Percentiles rank a stretch among this genome's conserved stretches.
phyloP scores from a whole-genome alignment of 306 rosid genomes.

The Boehmeria nivea region DNA sequence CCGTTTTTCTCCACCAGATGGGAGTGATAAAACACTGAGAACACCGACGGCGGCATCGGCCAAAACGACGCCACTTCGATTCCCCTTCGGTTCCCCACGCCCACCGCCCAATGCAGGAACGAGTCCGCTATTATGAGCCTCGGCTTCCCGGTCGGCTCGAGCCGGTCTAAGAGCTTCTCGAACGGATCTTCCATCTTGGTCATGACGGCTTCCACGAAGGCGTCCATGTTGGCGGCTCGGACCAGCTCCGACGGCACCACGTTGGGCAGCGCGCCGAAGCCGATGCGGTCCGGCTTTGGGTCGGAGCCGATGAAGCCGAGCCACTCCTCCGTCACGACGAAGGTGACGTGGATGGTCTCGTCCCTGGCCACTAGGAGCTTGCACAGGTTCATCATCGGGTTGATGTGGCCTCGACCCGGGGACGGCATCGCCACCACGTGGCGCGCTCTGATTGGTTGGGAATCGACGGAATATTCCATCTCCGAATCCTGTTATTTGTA shows the following conservation, averaged over 20 bases:
- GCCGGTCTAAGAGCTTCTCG: slow-evolving; percentile 31
- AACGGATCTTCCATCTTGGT: slow-evolving; percentile 46
- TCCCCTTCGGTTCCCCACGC: slow-evolving; percentile 30
- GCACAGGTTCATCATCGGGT: slow-evolving; percentile 4
- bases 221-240: slow-evolving; percentile 23
- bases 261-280: slow-evolving; percentile 33
- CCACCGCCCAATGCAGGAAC: slow-evolving; percentile 32
- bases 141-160: slow-evolving; percentile 20
- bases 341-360: slow-evolving; percentile 30
- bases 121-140: slow-evolving; percentile 30
- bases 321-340: slow-evolving; percentile 58
- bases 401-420: slow-evolving; percentile 1
- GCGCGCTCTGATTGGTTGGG: not conserved
- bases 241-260: slow-evolving; percentile 43
- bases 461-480: too few species aligned
- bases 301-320: slow-evolving; percentile 26
- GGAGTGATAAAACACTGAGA: slow-evolving; percentile 25
- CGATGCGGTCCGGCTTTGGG: slow-evolving; percentile 27
- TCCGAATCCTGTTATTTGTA: too few species aligned
- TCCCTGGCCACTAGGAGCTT: not conserved
- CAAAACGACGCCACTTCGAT: slow-evolving; percentile 42
- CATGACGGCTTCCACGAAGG: slow-evolving; percentile 40
- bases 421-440: slow-evolving; percentile 8
- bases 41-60: slow-evolving; percentile 41
- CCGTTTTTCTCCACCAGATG: slow-evolving; percentile 26